Conservation (phyloP, 1,284 basidiomycete genomes). For the Cutaneotrichosporon cutaneum region DNA sequence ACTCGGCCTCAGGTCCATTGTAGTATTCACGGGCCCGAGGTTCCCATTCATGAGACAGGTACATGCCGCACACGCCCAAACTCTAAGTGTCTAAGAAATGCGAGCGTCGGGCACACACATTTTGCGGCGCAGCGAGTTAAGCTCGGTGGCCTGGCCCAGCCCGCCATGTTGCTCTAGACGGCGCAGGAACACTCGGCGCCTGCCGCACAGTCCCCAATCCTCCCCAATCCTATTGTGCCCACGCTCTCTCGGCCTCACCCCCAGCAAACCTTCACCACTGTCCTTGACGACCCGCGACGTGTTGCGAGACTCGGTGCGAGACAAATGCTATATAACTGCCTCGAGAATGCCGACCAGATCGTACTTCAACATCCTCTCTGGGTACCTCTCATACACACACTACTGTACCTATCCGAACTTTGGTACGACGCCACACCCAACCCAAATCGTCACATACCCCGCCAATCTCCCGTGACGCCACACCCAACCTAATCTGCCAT, state of each 20-base stretch:
- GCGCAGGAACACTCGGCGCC: background rate
- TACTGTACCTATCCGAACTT: background rate
- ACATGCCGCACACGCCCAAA: background rate
- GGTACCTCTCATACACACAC: no score
- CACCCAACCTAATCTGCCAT: background rate
- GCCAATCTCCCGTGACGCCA: background rate
- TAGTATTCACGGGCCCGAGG: no score
- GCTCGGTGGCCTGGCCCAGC: background rate
- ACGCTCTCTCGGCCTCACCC: background rate
- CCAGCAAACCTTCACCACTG: background rate
- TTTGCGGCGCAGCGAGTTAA: background rate
- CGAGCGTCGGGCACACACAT: background rate
- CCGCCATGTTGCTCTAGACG: background rate
- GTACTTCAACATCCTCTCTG: background rate
- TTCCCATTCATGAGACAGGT: background rate
- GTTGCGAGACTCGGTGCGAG: background rate
- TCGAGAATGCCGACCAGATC: background rate
- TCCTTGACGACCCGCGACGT: background rate
- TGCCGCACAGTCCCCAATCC: no score
- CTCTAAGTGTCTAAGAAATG: background rate
- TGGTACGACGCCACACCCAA: background rate
- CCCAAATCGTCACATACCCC: background rate
- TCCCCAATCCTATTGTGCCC: no score
- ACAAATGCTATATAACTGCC: background rate
- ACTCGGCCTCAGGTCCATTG: no score